phyloP scores from a whole-genome alignment of 345 rosid genomes.

The Brassica carinata region DNA sequence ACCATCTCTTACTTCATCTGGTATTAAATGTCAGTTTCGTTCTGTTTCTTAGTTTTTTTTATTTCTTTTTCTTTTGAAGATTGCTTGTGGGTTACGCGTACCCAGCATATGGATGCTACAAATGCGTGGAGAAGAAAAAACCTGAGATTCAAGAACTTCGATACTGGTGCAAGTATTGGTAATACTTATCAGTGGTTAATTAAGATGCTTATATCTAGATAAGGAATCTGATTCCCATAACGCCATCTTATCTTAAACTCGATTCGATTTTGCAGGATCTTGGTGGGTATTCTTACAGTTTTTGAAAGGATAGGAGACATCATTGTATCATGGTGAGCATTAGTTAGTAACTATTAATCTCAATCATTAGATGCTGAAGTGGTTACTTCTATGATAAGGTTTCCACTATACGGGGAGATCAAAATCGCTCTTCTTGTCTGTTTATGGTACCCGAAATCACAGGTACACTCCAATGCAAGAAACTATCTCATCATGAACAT shows the following conservation, averaged over 20 bases:
- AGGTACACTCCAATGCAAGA: constrained; percentile 47
- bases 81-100: constrained; percentile 81
- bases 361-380: background rate
- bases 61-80: constrained; percentile 35
- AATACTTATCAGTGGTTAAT: background rate
- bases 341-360: background rate
- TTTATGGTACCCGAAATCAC: constrained; percentile 79
- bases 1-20: background rate
- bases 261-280: constrained; percentile 58
- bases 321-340: constrained; percentile 61
- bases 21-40: background rate
- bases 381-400: constrained; percentile 36
- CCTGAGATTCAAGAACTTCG: constrained; percentile 67
- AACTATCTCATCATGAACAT: background rate
- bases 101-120: constrained; percentile 88
- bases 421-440: constrained; percentile 74
- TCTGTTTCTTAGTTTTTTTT: background rate
- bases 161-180: constrained; percentile 95
- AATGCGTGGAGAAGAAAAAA: constrained; percentile 70
- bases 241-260: background rate
- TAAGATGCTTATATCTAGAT: too few relatives aligned
- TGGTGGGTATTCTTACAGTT: constrained; percentile 66
- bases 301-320: constrained; percentile 64
- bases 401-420: constrained; percentile 73
- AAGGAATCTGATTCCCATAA: constrained; percentile 19